Evolutionary conservation across 352 stramenopile genomes (phyloP), one percentile per base, ranked within the genome.

Genomic region (Pythium grandisporangium): DNA sequence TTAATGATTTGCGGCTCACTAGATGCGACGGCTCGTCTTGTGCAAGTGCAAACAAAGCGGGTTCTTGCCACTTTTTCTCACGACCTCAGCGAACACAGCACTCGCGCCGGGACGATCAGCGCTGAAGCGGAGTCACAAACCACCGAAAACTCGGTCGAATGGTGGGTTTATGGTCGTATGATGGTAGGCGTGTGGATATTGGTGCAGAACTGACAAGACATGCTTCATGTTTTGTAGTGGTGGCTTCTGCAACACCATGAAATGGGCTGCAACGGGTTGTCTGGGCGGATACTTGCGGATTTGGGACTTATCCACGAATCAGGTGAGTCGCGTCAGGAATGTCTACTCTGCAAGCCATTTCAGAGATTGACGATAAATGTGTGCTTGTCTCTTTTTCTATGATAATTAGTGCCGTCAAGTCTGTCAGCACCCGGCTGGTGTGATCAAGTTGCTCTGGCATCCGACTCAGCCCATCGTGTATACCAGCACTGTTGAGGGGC

Each of bases 271-370:
- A 16, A 98, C 95, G 1, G 95, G 86, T 21, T 96, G 93, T 25
- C 84, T 97, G 2, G 94, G 97, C 46, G 94, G 95, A 42, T 79
- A 71, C 22, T 51, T 99, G 37, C 96, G 96, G 50, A 97, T 98
- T 53, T 99, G 94, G 94, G 95, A 98, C 63, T 74, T 98, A 32
- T 70, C 73, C 7, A 86, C 75, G 1, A 74, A 89, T 51, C 70
- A 88, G 45, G 78, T 88, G 8, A 49, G 30, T 16, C 27, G 14
- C 4, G 2, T 39, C n/a, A 16, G 20, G 19, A 37, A 34, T 27
- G 21, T 8, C 22, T 35, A 26, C 37, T 5, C 25, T n/a, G n/a
- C n/a, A n/a, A n/a, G n/a, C n/a, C n/a, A n/a, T n/a, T n/a, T n/a
- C n/a, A n/a, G n/a, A n/a, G n/a, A n/a, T n/a, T n/a, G n/a, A n/a